These are phyloP conservation scores for Candida insectalens DNA, from an alignment of 805 yeast species.

Conservation along the genomic window DNA sequence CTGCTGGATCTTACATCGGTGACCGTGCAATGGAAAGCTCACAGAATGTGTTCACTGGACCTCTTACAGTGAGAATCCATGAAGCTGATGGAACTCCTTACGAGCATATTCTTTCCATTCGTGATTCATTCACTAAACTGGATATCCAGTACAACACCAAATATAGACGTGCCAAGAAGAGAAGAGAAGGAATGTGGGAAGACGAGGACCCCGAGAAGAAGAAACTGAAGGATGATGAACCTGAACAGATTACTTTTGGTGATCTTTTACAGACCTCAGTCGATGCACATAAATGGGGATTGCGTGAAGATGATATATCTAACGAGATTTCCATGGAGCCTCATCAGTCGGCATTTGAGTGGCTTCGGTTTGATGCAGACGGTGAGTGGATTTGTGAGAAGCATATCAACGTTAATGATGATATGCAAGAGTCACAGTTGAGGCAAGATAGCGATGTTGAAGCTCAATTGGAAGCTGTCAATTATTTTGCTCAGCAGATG, in stretches of 20 bases:
- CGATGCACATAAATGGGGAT: slow-evolving; percentile 64
- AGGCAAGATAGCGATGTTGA: slow-evolving; percentile 94
- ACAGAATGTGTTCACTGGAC: slow-evolving; percentile 70
- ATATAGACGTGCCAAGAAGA: slow-evolving; percentile 70
- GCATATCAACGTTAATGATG: slow-evolving; percentile 80
- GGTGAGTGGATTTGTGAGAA: slow-evolving; percentile 91
- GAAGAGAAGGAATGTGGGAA: slow-evolving; percentile 36
- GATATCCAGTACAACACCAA: slow-evolving; percentile 95
- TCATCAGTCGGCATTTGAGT: slow-evolving; percentile 80
- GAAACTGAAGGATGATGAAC: slow-evolving; percentile 18
- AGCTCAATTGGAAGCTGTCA: slow-evolving; percentile 82
- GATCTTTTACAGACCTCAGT: slow-evolving; percentile 55
- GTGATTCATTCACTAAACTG: slow-evolving; percentile 74
- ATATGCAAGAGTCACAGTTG: slow-evolving; percentile 89
- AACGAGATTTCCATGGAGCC: slow-evolving; percentile 37
- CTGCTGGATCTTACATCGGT: slow-evolving; percentile 29
- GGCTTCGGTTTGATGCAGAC: slow-evolving; percentile 97
- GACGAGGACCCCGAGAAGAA: slow-evolving; percentile 16
- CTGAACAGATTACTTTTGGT: slow-evolving; percentile 47
- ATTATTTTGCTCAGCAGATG: slow-evolving; percentile 53
- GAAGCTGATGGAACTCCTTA: slow-evolving; percentile 99
- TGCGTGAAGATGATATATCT: slow-evolving; percentile 30
- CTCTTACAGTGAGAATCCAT: slow-evolving; percentile 93
- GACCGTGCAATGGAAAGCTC: slow-evolving; percentile 31
- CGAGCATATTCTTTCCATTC: slow-evolving; percentile 90